A percentile compares a stretch with the other conserved stretches of the same genome.
Evolutionary conservation across 1,139 yeast genomes (phyloP).

Genomic region (Debaryomyces sp.): DNA sequence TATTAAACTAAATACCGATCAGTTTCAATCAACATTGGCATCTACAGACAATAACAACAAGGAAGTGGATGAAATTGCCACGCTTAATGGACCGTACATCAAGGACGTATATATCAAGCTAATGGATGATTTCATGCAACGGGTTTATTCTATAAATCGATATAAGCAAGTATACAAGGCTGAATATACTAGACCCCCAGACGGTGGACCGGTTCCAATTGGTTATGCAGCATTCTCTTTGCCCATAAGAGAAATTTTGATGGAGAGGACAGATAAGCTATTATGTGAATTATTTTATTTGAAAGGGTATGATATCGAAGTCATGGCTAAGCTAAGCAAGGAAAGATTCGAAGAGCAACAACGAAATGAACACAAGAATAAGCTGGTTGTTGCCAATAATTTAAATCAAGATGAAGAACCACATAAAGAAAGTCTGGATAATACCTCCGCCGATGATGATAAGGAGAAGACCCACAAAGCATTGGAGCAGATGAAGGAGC

Average conservation of each 20-base stretch:
- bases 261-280: conserved; percentile 19
- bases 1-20: conserved; percentile 29
- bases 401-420: not conserved
- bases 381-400: conserved; percentile 1
- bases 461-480: conserved; percentile 13
- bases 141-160: conserved; percentile 6
- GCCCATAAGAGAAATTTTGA: conserved; percentile 17
- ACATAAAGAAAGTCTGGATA: not conserved
- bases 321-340: conserved; percentile 27
- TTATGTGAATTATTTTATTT: conserved; percentile 29
- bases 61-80: conserved; percentile 29
- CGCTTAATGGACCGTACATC: conserved; percentile 32
- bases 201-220: conserved; percentile 9
- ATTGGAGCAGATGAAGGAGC: conserved; percentile 16
- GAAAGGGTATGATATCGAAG: conserved; percentile 25
- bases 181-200: conserved; percentile 7
- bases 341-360: conserved; percentile 25
- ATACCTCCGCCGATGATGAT: not conserved
- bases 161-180: conserved; percentile 10
- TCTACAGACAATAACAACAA: conserved; percentile 6
- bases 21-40: conserved; percentile 18
- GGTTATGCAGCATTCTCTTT: conserved; percentile 15
- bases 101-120: conserved; percentile 26
- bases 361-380: conserved; percentile 8
- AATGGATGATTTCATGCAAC: conserved; percentile 16